Evolutionary conservation across 129 eudicot species (phyloP), one percentile per base, ranked within the genome.

Genomic region (Rutidosis leptorrhynchoides): DNA sequence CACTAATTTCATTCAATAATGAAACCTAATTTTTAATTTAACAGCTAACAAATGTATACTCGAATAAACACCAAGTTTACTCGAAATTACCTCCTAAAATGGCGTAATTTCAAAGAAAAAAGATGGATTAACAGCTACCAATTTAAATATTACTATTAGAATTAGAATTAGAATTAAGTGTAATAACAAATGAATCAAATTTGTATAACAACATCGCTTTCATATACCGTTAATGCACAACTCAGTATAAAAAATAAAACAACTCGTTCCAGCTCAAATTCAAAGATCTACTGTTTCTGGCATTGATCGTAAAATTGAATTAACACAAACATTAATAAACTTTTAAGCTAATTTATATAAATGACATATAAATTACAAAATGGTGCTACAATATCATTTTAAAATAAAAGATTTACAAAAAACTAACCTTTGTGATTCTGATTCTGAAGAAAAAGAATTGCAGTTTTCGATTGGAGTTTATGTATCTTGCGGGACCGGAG

Each of bases 401-500:
- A 10, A 51, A 54, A 54, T 22, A 14, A 54, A 5, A 12, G n/a
- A n/a, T n/a, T n/a, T n/a, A 11, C 3, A 40, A 40, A 11, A 40
- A 40, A 40, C 16, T 40, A 55, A 64, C 49, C 26, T 21, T 37
- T 8, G 43, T 4, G 64, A 40, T 12, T 30, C 26, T 53, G 12
- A 3, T 37, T 49, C 55, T 49, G 55, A 7, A 15, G 55, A 49
- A 6, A 8, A 73, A 20, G 43, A 32, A 29, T 64, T 29, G 65
- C 20, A 73, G 77, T 26, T 72, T 65, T 65, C 72, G 73, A 68
- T 75, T 70, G 49, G 65, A 67, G 74, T 60, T 68, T 75, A 75
- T 75, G 80, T 75, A 75, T 75, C 69, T 68, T 68, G 75, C 80
- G 80, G 74, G 80, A 75, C 43, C 54, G 68, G 69, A 67, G 68